Evolutionary conservation across 805 yeast species (phyloP), one percentile per base, ranked within the genome.

Genomic region (Starmerella stigmatis): DNA sequence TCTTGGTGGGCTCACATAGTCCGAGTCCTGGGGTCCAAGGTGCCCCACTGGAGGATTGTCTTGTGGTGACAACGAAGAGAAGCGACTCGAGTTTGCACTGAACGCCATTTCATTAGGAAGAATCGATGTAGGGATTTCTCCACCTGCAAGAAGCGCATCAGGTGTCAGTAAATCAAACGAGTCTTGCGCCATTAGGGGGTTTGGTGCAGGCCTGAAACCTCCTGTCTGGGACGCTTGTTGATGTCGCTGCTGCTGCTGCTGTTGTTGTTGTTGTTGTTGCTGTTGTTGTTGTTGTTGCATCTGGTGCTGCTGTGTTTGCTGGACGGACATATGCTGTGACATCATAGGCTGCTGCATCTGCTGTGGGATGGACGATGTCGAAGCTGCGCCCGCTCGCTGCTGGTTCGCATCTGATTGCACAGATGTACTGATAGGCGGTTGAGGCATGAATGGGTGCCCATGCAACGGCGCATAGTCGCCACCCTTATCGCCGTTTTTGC

Each of bases 61-160:
- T 13, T 23, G 30, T 7, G 40, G 40, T 16, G 40, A 36, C 5
- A 36, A 17, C 15, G 40, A 36, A 13, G 40, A 36, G n/a, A 36
- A 23, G 22, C 40, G 29, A n/a, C 40, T 36, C 16, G 40, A 36
- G 40, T 36, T 36, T n/a, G 40, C 40, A n/a, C 40, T 36, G 29
- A 36, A 36, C 15, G 29, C 10, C 29, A 36, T 13, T 5, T 36
- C 40, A 12, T 36, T 36, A 8, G 30, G 30, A 11, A 36, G 13
- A 4, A 36, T 36, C 7, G 30, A 11, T 10, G 30, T 8, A 5
- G 40, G 40, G 4, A 36, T 23, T 6, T 36, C 40, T 3, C 40
- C 40, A 5, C 40, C 40, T 3, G 40, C 23, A 8, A 36, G 30
- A 5, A 36, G 40, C 21, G 29, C 40, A 10, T 36, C 40, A 7